A percentile compares a stretch with the other conserved stretches of the same genome.
These are phyloP conservation scores for Paxillus involutus DNA, from an alignment of 768 basidiomycete genomes.

Conservation along the genomic window DNA sequence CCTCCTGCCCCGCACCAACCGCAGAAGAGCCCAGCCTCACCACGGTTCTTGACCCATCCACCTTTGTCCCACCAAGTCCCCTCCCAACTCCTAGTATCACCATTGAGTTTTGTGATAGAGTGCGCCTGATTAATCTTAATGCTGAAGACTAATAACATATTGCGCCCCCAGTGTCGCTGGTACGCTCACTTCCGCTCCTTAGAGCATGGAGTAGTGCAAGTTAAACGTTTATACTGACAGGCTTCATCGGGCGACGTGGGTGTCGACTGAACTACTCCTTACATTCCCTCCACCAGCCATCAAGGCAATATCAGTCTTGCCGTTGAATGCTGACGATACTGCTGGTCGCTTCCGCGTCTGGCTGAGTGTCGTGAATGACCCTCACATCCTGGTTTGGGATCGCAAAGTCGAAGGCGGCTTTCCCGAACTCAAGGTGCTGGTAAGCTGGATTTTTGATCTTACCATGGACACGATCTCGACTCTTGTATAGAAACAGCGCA, in stretches of 20 bases:
- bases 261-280: slow-evolving; percentile 87
- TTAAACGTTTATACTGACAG: slow-evolving; percentile 37
- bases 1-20: slow-evolving; percentile 25
- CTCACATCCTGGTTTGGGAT: slow-evolving; percentile 74
- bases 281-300: slow-evolving; percentile 85
- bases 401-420: slow-evolving; percentile 90
- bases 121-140: slow-evolving; percentile 35
- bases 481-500: slow-evolving; percentile 73
- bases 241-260: slow-evolving; percentile 92
- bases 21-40: slow-evolving; percentile 5
- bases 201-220: background rate
- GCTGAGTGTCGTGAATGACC: slow-evolving; percentile 46
- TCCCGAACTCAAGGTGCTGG: slow-evolving; percentile 84
- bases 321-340: slow-evolving; percentile 77
- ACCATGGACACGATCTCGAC: slow-evolving; percentile 1
- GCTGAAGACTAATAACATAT: slow-evolving; percentile 5
- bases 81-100: slow-evolving; percentile 56
- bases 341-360: slow-evolving; percentile 91
- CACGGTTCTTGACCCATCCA: slow-evolving; percentile 43
- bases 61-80: slow-evolving; percentile 56
- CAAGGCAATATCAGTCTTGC: slow-evolving; percentile 66
- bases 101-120: slow-evolving; percentile 93
- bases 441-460: slow-evolving; percentile 35
- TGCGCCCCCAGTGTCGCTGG: slow-evolving; percentile 70
- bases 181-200: slow-evolving; percentile 32